These are phyloP conservation scores for Leccinum disarticulatum DNA, from an alignment of 768 basidiomycete genomes.

Conservation along the genomic window DNA sequence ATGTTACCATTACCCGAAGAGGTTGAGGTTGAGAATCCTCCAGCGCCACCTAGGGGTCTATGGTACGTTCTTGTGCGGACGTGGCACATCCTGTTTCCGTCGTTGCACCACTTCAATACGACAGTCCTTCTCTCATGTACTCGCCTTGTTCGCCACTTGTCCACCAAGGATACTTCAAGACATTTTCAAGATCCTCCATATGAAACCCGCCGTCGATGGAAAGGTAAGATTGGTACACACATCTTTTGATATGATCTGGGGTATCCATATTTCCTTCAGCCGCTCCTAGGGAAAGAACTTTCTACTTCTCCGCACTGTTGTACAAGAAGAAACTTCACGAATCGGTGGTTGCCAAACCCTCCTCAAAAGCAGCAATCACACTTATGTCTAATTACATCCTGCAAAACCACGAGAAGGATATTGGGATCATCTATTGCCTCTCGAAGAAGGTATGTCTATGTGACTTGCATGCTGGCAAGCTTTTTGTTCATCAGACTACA, in stretches of 20 bases:
- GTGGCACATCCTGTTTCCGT: no score
- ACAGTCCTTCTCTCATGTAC: conserved; percentile 68
- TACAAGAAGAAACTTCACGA: conserved; percentile 90
- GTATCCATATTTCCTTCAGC: conserved; percentile 22
- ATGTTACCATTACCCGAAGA: no score
- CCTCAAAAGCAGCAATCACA: conserved; percentile 49
- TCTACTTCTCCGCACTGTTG: conserved; percentile 79
- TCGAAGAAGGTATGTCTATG: conserved; percentile 59
- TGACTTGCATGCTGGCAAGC: neutral
- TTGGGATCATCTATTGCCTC: conserved; percentile 90
- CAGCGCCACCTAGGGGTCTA: no score
- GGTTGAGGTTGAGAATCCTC: no score
- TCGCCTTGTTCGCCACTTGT: conserved; percentile 84
- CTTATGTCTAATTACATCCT: conserved; percentile 74
- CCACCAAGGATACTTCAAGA: conserved; percentile 77
- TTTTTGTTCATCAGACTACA: conserved; percentile 27
- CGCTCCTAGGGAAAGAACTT: conserved; percentile 59
- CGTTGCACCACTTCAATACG: no score
- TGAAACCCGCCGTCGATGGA: conserved; percentile 64
- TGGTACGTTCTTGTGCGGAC: no score
- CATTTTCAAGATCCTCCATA: conserved; percentile 65
- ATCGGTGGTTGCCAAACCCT: conserved; percentile 69
- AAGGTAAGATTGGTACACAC: conserved; percentile 37
- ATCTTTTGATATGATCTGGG: neutral
- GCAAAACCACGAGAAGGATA: conserved; percentile 61